These are phyloP conservation scores for Gnaphalium uliginosum DNA, from an alignment of 129 eudicot genomes.

Conservation along the genomic window DNA sequence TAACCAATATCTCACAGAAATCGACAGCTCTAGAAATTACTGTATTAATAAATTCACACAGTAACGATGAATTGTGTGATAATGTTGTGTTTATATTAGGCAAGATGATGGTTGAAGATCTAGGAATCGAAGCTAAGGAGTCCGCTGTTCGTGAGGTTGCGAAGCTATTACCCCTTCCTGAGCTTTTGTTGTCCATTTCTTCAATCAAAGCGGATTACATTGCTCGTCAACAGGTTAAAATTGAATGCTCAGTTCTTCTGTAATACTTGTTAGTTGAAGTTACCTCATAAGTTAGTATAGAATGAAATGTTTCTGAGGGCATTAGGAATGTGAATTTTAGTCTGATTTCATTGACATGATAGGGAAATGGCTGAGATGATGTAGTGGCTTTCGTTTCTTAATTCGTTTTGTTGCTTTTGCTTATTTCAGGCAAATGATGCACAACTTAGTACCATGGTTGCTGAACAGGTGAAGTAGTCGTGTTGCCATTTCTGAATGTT, in stretches of 20 bases:
- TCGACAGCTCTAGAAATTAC: neutral
- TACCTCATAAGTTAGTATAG: neutral
- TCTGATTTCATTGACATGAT: neutral
- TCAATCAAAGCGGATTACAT: conserved; percentile 93
- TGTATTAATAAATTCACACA: neutral
- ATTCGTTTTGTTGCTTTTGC: conserved; percentile 2
- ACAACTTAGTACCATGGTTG: conserved; percentile 98
- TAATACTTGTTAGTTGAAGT: neutral
- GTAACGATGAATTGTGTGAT: neutral
- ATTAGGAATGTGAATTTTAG: conserved; percentile 6
- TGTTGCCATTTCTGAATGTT: conserved; percentile 13
- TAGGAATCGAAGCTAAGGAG: conserved; percentile 94
- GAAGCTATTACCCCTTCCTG: conserved; percentile 88
- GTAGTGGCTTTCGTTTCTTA: neutral
- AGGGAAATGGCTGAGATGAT: neutral
- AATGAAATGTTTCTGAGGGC: neutral
- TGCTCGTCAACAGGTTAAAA: conserved; percentile 88
- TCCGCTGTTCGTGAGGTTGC: conserved; percentile 98
- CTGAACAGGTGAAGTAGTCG: conserved; percentile 77
- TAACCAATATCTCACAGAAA: neutral
- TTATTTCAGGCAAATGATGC: conserved; percentile 92
- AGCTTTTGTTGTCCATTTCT: conserved; percentile 82
- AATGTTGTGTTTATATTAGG: neutral
- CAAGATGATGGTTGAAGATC: conserved; percentile 95
- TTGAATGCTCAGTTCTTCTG: neutral